A percentile compares a stretch with the other conserved stretches of the same genome.
Evolutionary conservation across 2,329 filamentous ascomycete species (phyloP).

Genomic region (Pseudogymnoascus sp.): DNA sequence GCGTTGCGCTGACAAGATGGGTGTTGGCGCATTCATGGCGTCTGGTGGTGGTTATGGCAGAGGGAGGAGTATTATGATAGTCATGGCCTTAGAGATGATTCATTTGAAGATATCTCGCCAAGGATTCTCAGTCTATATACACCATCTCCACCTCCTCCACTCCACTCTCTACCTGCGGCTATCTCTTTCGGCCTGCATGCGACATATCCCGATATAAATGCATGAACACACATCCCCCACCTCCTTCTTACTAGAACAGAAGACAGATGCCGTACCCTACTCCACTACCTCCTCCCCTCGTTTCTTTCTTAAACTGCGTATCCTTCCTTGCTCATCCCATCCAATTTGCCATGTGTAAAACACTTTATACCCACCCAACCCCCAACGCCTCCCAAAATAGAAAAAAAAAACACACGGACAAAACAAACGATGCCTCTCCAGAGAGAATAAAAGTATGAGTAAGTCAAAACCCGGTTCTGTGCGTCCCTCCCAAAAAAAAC

Average conservation of each 20-base stretch:
- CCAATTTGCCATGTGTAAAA: conserved; percentile 3
- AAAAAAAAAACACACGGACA: background rate
- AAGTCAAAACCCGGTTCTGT: background rate
- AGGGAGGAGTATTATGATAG: background rate
- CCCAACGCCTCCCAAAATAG: background rate
- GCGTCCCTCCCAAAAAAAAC: background rate
- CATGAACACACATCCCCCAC: background rate
- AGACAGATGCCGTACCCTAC: background rate
- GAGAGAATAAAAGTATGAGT: background rate
- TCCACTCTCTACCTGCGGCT: background rate
- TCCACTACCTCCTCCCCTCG: background rate
- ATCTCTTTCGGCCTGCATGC: background rate
- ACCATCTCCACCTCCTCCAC: background rate
- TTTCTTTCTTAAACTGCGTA: background rate
- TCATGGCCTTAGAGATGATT: background rate
- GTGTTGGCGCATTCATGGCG: background rate
- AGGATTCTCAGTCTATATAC: conserved; percentile 1
- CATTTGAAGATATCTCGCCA: background rate
- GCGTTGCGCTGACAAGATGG: background rate
- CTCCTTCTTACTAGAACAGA: background rate
- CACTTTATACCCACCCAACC: background rate
- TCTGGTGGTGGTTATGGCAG: background rate
- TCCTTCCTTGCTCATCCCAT: background rate
- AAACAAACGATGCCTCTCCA: background rate
- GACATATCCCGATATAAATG: background rate